Base-by-base conservation (phyloP, 2,329 filamentous ascomycete genomes). In the Karstenula rhodostoma region DNA sequence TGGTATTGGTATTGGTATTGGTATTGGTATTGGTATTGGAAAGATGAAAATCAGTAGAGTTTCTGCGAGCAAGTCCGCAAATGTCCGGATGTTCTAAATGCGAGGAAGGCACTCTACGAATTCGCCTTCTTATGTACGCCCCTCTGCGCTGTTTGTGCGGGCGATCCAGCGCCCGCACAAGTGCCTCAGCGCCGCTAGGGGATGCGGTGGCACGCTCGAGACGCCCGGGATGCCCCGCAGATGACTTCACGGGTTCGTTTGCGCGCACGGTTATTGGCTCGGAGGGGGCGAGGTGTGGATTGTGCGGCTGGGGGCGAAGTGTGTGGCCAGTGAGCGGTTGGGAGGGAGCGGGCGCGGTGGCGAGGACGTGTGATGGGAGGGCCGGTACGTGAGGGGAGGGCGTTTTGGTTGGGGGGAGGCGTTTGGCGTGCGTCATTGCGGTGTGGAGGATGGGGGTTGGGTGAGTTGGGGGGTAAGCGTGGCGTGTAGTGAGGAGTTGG, bases 81-180 rank as follows among this genome's bases (percentile, higher is more conserved):
- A 8, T 52, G 2, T 42, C 4, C 25, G 49, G 23, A 17, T 27
- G 22, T 29, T 29, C 4, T 29, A 8, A 27, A 0, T 9, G 3
- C 2, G 1, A 40, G 35, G 13, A 40, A 40, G 12, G 12, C 5
- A 6, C 35, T 17, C 12, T 17, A 12, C 10, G 8, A 29, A 37
- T 9, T 17, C 3, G n/a, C 4, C 33, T 3, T 12, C 19, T 52
- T 52, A 52, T 52, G 42, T 52, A 42, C 32, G 3, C n/a, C 32
- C 1, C 19, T n/a, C 35, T 42, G 49, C 49, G 49, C 33, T 17
- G 49, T 52, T 52, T 52, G 49, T 52, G 33, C 49, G 49, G 49
- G 25, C 35, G 49, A 52, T 25, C 33, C 33, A 42, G 12, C 35
- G 35, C 12, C 33, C 49, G 49, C 49, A 52, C 49, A 52, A 52